phyloP scores from a whole-genome alignment of 257 asterid species.

The Petunia axillaris region DNA sequence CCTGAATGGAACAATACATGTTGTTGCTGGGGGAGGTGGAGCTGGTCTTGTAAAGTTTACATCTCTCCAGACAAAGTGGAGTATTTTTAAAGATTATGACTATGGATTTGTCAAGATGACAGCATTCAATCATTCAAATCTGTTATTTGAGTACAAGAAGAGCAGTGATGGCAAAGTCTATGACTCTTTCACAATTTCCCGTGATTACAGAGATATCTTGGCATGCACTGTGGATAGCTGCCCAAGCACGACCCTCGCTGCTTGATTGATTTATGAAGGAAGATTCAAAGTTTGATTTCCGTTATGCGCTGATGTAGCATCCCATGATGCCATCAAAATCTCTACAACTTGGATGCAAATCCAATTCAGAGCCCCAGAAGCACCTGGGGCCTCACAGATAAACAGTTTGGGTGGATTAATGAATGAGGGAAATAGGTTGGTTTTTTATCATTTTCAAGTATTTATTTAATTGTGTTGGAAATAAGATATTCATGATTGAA shows the following conservation, averaged over 20 bases:
- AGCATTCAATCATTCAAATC: slow-evolving; percentile 78
- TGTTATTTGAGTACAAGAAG: slow-evolving; percentile 84
- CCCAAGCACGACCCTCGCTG: slow-evolving; percentile 70
- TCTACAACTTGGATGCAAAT: neutral
- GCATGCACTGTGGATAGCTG: slow-evolving; percentile 87
- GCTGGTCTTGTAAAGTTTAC: slow-evolving; percentile 76
- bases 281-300: slow-evolving; percentile 3
- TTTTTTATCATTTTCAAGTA: neutral
- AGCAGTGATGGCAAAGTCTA: slow-evolving; percentile 83
- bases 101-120: slow-evolving; percentile 84
- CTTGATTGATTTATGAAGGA: slow-evolving; percentile 36
- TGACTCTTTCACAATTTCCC: slow-evolving; percentile 75
- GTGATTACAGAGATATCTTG: slow-evolving; percentile 90
- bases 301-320: neutral
- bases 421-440: neutral
- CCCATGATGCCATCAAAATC: slow-evolving; percentile 5
- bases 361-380: slow-evolving; percentile 10
- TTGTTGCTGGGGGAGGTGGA: slow-evolving; percentile 97
- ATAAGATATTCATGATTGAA: neutral
- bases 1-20: slow-evolving; percentile 88
- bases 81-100: slow-evolving; percentile 69
- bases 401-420: neutral
- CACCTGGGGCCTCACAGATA: neutral
- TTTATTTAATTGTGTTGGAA: neutral
- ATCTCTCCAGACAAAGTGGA: slow-evolving; percentile 68